phyloP scores from a whole-genome alignment of 768 basidiomycete species.

The Leccinum barrowsii region DNA sequence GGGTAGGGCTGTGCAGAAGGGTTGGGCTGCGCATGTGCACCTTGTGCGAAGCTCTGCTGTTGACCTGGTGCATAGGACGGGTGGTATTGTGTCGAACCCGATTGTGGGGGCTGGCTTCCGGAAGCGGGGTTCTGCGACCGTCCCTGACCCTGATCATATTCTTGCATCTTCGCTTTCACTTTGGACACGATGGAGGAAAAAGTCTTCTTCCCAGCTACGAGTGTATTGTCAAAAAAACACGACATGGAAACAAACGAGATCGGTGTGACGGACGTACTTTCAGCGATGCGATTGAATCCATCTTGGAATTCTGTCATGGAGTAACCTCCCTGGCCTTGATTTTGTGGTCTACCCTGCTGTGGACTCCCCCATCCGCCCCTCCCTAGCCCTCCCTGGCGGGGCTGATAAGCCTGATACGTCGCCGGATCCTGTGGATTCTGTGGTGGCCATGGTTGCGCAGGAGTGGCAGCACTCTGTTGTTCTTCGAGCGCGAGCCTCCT shows the following conservation, averaged over 20 bases:
- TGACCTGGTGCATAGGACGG: neutral
- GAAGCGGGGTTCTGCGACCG: slow-evolving; percentile 9
- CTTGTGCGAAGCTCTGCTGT: slow-evolving; percentile 3
- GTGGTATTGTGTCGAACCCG: neutral
- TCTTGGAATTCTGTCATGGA: slow-evolving; percentile 69
- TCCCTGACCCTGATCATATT: slow-evolving; percentile 55
- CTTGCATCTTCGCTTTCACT: slow-evolving; percentile 81
- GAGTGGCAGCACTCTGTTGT: slow-evolving; percentile 27
- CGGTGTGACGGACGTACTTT: slow-evolving; percentile 49
- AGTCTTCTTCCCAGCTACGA: slow-evolving; percentile 71
- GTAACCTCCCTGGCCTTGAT: slow-evolving; percentile 35
- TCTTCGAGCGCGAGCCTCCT: slow-evolving; percentile 67
- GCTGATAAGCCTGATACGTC: slow-evolving; percentile 25
- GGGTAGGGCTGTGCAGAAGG: slow-evolving; percentile 1
- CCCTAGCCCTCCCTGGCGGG: slow-evolving; percentile 10
- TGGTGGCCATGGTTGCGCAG: slow-evolving; percentile 16
- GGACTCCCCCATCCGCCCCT: slow-evolving; percentile 3
- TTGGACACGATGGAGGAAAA: slow-evolving; percentile 68
- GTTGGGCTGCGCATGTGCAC: slow-evolving; percentile 5
- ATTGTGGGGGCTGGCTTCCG: neutral
- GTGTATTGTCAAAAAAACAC: neutral
- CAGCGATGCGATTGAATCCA: slow-evolving; percentile 72
- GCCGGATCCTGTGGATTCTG: slow-evolving; percentile 7
- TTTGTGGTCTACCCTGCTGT: slow-evolving; percentile 6
- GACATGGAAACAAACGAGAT: neutral